Conservation (phyloP, 202 grass and related monocot species). For the Musa balbisiana region DNA sequence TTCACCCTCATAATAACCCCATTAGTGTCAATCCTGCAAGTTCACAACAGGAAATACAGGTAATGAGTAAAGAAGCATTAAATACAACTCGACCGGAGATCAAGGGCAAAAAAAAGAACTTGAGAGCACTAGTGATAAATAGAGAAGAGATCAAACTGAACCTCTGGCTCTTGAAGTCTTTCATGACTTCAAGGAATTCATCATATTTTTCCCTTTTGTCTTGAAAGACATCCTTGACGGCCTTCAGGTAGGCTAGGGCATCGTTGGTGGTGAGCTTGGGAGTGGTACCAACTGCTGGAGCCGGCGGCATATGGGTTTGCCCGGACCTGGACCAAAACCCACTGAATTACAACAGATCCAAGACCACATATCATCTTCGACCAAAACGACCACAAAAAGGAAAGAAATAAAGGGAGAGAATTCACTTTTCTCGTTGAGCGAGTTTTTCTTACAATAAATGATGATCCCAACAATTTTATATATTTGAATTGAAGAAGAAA, state of each 20-base stretch:
- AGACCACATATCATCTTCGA: neutral
- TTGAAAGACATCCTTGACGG: slow-evolving; percentile 97
- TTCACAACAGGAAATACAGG: neutral
- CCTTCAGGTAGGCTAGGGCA: slow-evolving; percentile 83
- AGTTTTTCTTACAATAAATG: too few species aligned
- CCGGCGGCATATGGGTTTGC: slow-evolving; percentile 14
- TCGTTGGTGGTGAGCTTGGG: slow-evolving; percentile 89
- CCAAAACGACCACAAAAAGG: neutral
- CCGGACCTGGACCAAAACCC: slow-evolving; percentile 14
- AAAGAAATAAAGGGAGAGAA: neutral
- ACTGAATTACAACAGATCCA: slow-evolving; percentile 2
- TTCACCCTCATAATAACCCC: slow-evolving; percentile 61
- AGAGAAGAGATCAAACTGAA: slow-evolving; percentile 9
- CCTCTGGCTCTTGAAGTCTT: slow-evolving; percentile 99
- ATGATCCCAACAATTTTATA: neutral
- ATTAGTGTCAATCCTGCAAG: slow-evolving; percentile 70
- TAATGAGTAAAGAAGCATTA: neutral
- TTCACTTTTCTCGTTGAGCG: too few species aligned
- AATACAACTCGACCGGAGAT: neutral
- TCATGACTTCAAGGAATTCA: slow-evolving; percentile 98
- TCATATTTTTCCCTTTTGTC: slow-evolving; percentile 96
- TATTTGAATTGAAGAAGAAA: neutral
- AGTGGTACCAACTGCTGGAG: slow-evolving; percentile 14
- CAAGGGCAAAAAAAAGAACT: neutral
- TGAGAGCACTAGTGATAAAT: neutral